Conservation (phyloP, 805 yeast species). For the Grigorovia humatica region DNA sequence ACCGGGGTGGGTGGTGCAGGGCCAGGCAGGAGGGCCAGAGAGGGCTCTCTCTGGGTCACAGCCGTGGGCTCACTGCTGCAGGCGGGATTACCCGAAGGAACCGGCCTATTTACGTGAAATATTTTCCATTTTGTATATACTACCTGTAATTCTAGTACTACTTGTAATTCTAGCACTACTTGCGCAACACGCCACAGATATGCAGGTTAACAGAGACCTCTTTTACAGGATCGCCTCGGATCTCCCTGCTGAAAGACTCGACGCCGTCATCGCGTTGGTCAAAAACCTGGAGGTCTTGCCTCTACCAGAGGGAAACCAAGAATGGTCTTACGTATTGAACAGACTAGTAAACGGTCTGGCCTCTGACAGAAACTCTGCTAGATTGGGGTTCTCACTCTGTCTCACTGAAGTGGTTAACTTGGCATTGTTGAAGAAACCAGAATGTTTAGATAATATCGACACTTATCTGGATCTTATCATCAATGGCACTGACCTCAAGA, state of each 20-base stretch:
- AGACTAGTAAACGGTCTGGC: slow-evolving; percentile 74
- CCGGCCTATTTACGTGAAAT: too few relatives aligned
- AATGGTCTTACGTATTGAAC: slow-evolving; percentile 74
- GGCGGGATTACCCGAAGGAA: too few relatives aligned
- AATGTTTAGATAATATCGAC: slow-evolving; percentile 12
- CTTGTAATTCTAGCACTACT: too few relatives aligned
- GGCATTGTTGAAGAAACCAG: slow-evolving; percentile 17
- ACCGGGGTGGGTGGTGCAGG: too few relatives aligned
- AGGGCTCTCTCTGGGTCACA: too few relatives aligned
- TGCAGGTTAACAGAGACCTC: slow-evolving; percentile 56
- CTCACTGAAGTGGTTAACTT: slow-evolving; percentile 52
- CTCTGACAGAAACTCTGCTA: slow-evolving; percentile 72
- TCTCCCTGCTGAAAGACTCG: slow-evolving; percentile 56
- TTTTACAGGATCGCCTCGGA: slow-evolving; percentile 75
- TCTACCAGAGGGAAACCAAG: slow-evolving; percentile 32
- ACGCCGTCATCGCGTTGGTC: slow-evolving; percentile 58
- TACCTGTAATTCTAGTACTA: too few relatives aligned
- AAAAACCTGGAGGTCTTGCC: slow-evolving; percentile 40
- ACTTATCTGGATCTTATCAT: slow-evolving; percentile 15
- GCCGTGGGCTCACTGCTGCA: too few relatives aligned
- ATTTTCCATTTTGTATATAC: too few relatives aligned
- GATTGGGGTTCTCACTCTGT: slow-evolving; percentile 84
- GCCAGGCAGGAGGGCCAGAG: too few relatives aligned
- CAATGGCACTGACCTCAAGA: slow-evolving; percentile 31
- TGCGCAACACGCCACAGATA: not conserved